Conservation (phyloP, 225 moss, liverwort and hornwort genomes). For the Pseudisothecium myosuroides region DNA sequence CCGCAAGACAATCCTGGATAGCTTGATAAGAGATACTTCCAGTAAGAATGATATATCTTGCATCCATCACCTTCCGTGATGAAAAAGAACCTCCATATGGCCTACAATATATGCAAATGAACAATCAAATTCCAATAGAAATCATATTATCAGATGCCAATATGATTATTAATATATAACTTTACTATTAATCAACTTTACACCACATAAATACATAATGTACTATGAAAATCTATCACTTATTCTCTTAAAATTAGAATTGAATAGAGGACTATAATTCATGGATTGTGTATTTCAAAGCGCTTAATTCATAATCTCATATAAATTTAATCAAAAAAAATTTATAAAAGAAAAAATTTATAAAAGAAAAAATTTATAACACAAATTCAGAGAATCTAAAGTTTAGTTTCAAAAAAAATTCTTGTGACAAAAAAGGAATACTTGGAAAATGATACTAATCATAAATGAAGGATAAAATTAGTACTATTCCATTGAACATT, state of each 20-base stretch:
- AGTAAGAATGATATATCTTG: conserved; percentile 46
- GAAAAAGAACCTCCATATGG: conserved; percentile 50
- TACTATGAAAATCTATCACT: background rate
- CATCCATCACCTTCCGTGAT: conserved; percentile 15
- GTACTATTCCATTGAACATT: fast-evolving
- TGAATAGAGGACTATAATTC: too few relatives aligned
- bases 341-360: too few relatives aligned
- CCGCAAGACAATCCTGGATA: conserved; percentile 40
- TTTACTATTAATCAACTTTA: background rate
- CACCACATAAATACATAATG: background rate
- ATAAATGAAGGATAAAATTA: background rate
- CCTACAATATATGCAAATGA: background rate
- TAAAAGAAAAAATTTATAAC: too few relatives aligned
- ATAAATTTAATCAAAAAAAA: background rate
- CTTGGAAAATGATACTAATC: background rate
- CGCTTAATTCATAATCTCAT: background rate
- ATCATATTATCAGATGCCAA: background rate
- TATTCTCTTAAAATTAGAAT: background rate
- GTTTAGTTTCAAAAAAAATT: background rate
- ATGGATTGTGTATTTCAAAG: background rate
- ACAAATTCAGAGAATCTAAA: background rate
- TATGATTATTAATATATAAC: background rate
- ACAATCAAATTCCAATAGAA: background rate
- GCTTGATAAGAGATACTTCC: conserved; percentile 53
- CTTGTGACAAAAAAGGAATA: background rate